Conservation (phyloP, 2,329 filamentous ascomycete species). For the Colletotrichum spinosum region DNA sequence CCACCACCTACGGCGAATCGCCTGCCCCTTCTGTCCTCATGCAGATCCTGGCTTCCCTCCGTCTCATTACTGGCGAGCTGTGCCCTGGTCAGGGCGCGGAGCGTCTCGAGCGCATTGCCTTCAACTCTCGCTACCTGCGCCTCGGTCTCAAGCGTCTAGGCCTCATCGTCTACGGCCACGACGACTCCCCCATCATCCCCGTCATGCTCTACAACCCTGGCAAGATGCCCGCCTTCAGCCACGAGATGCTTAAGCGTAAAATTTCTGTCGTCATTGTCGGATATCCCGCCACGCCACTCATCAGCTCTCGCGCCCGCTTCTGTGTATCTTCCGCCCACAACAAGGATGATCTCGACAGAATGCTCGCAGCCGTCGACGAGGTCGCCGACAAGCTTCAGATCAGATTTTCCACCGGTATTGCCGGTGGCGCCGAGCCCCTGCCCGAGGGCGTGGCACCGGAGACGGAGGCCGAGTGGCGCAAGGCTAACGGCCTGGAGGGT, state of each 20-base stretch:
- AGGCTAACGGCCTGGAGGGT: slow-evolving; percentile 73
- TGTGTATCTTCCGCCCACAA: slow-evolving; percentile 97
- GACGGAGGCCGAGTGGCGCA: slow-evolving; percentile 76
- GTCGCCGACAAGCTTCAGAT: slow-evolving; percentile 92
- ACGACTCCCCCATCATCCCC: slow-evolving; percentile 97
- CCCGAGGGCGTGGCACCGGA: slow-evolving; percentile 78
- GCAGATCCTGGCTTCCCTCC: slow-evolving; percentile 89
- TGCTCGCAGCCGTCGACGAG: slow-evolving; percentile 91
- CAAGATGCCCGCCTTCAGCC: slow-evolving; percentile 98
- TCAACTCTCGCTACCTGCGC: slow-evolving; percentile 98
- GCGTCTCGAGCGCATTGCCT: slow-evolving; percentile 92
- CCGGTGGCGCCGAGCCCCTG: slow-evolving; percentile 84
- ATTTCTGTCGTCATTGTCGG: slow-evolving; percentile 98
- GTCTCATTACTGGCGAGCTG: slow-evolving; percentile 89
- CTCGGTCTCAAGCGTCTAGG: slow-evolving; percentile 96
- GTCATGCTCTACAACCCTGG: slow-evolving; percentile 97
- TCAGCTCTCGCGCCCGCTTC: slow-evolving; percentile 94
- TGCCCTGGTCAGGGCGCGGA: slow-evolving; percentile 94
- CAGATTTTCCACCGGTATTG: slow-evolving; percentile 96
- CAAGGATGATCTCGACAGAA: slow-evolving; percentile 95
- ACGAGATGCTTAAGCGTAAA: slow-evolving; percentile 98
- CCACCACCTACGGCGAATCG: slow-evolving; percentile 87
- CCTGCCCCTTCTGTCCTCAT: slow-evolving; percentile 88
- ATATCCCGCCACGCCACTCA: slow-evolving; percentile 95
- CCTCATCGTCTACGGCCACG: slow-evolving; percentile 96